Evolutionary conservation across 257 asterid species (phyloP), one percentile per base, ranked within the genome.

Genomic region (Solanum chmielewskii): DNA sequence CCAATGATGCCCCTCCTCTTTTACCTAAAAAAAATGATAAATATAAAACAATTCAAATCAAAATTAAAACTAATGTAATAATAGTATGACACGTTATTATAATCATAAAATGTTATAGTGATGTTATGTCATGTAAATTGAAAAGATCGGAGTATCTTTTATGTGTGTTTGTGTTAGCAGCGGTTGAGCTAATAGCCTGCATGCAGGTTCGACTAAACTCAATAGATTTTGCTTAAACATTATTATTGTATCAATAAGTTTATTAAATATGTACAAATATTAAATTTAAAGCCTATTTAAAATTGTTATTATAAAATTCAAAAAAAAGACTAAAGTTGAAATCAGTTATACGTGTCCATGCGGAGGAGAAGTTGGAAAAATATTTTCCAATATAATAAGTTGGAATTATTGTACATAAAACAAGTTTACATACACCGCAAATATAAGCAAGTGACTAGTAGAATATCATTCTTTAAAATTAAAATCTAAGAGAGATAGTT

Each of bases 1-100:
- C 75, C 91, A 93, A 52, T 29, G 98, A 91, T 68, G 89, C 59
- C 88, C 90, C 80, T 86, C 89, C 90, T 88, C 75, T 93, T 66
- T 88, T 44, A 89, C 93, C 98, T 95, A 89, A 64, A n/a, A 23
- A 37, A 37, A 37, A 5, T 47, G 23, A 8, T 1, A 15, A 14
- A 37, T 41, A 29, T 39, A 14, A 86, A 18, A 56, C 18, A 8
- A 3, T 14, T 15, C 7, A 70, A 70, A 33, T 69, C 11, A 15
- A 69, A 64, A 66, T 69, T 69, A 14, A 18, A 14, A 69, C 29
- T 35, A 33, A 35, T 16, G 23, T 9, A 73, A 35, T 20, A 18
- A 20, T 73, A 18, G 2, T 9, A 5, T 62, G 70, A n/a, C 6
- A 62, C 11, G 14, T 11, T 62, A 15, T 62, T 62, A 62, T 62